Base-by-base conservation (phyloP, 192 early-diverging fungal genomes). In the Backusella macrospora region DNA sequence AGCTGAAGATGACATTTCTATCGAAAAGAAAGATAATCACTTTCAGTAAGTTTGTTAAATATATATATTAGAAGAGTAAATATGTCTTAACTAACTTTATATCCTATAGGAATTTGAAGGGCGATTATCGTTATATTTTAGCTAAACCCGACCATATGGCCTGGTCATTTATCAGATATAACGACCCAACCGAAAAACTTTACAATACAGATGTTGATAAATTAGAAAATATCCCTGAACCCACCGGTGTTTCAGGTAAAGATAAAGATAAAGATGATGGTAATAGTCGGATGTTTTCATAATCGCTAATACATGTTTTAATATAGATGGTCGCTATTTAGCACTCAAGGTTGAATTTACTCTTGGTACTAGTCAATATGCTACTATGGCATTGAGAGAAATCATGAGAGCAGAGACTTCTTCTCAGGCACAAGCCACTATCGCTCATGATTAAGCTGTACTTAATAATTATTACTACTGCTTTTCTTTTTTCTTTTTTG, bases 371-470 rank as follows among this genome's bases (percentile, higher is more conserved):
- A 95, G 94, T 47, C 88, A 92, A 42, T 99, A 99, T 78, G 98
- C 98, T 2, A 99, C 98, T 0, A 98, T 99, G 96, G 90, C 92
- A n/a, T 80, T 99, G 68, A 87, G 97, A 18, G 98, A 99, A 79
- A 80, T 98, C 23, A 91, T 91, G 78, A 86, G 65, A 14, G 21
- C 37, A 0, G 76, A 77, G 4, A 77, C 76, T 9, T 71, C 76
- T 42, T 71, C 76, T 12, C 44, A 77, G 21, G 43, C 63, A 8
- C 76, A 77, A 39, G 46, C 70, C 6, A 44, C 16, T 29, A 12
- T 72, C 13, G 13, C 63, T 2, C 76, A 77, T 18, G 26, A 47
- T 0, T 44, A 47, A 26, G 23, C 1, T 49, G 5, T 49, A 15
- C n/a, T 49, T 49, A 34, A 34, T 2, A 34, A 34, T 34, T 34